Evolutionary conservation across 2,329 filamentous ascomycete genomes (phyloP), one percentile per base, ranked within the genome.

Genomic region (Pestalotiopsis sp.): DNA sequence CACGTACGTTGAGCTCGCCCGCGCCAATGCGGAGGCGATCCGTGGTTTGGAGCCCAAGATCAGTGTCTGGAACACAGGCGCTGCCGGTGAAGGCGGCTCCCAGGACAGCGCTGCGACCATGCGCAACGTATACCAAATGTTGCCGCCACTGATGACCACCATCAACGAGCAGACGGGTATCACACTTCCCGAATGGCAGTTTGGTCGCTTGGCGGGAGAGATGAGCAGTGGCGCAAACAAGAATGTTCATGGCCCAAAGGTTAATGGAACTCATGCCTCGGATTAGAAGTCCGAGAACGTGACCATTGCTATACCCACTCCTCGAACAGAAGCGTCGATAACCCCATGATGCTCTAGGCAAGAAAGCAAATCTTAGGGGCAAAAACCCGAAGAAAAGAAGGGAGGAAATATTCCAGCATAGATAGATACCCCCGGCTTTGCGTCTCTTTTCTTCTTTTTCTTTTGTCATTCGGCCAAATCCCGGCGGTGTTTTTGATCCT

Each of bases 91-190:
- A 57, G 81, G 80, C 31, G 79, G 79, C 56, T 78, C 80, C 57
- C 83, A 87, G 67, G 90, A 93, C 69, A 80, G 85, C 9, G 82
- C 86, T 27, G 88, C 87, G 1, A 86, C 91, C 4, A 91, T 96
- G 81, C 86, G 93, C 72, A 95, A 95, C 73, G 86, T 97, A 49
- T 95, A 96, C 82, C 93, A 96, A 84, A 92, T 90, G 78, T 83
- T 97, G 70, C 94, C 94, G 45, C 94, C 94, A 4, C 85, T 97
- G 23, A 90, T 97, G 82, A 90, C 87, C 11, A 97, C 94, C 0
- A 95, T 97, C 75, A 91, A 96, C 74, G 93, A 97, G 70, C 94
- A 97, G 84, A 97, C 93, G 0, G 93, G 93, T 0, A 94, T 97
- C 75, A 86, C 87, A 1, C 89, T 95, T 6, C 94, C 94, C 1